Base-by-base conservation (phyloP, 176 grass and related monocot genomes). In the Saccharum spontaneum region DNA sequence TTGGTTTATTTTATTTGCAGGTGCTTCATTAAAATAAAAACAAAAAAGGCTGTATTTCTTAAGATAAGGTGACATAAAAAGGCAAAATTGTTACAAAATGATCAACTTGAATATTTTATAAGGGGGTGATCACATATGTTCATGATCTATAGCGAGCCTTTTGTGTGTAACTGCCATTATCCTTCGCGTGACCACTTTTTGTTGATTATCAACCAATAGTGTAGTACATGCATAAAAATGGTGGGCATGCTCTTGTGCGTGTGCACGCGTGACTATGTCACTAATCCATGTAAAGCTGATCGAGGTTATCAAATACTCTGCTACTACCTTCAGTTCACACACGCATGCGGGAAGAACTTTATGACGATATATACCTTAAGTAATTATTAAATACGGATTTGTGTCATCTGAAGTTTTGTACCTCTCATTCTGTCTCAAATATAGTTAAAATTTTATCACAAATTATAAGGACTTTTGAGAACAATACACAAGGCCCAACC, bases 141-240 rank as follows among this genome's bases (percentile, higher is more conserved):
- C 77, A 84, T 76, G 62, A 37, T 69, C 46, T 46, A 34, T 69
- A 48, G 10, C 11, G 28, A 57, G 44, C 70, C 62, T 81, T 75
- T 61, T 8, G 28, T 76, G 77, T 70, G 77, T 71, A 78, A 77
- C 40, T 64, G 22, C 8, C 82, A 81, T 89, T 81, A 76, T 89
- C 69, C 40, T 62, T 71, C 52, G 22, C 52, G 22, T 80, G 40
- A 68, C 69, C 62, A 85, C 49, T 81, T 36, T 4, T 36, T 40
- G 61, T 24, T 67, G 49, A 61, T 69, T 30, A 48, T 24, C 62
- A 63, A 49, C 81, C 43, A 79, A 64, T 75, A 43, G 44, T 45
- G 45, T 12, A 45, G 71, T 85, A 79, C 7, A 46, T 71, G 45
- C 59, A 39, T 37, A 15, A 84, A 60, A 75, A 69, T 20, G 28